A percentile compares a stretch with the other conserved stretches of the same genome.
phyloP scores from a whole-genome alignment of 257 asterid species.

The Lycium barbarum region DNA sequence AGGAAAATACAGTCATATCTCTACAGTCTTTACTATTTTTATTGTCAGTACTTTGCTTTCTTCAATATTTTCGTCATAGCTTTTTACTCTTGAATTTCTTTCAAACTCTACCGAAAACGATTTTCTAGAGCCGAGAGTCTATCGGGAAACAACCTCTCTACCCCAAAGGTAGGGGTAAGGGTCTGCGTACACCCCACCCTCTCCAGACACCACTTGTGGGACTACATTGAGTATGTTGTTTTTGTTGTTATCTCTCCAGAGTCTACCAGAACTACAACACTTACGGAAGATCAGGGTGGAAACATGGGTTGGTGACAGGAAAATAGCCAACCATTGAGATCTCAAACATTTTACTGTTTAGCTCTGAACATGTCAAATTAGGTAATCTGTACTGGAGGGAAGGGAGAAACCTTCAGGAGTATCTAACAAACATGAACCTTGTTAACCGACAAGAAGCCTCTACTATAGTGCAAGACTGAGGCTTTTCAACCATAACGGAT shows the following conservation, averaged over 20 bases:
- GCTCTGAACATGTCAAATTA: not conserved
- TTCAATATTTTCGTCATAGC: too few relatives aligned
- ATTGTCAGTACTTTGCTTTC: too few relatives aligned
- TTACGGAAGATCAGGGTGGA: not conserved
- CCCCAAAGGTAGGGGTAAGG: too few relatives aligned
- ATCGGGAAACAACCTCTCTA: too few relatives aligned
- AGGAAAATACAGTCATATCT: not conserved
- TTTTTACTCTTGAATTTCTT: too few relatives aligned
- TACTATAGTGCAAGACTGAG: not conserved
- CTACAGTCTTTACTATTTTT: not conserved
- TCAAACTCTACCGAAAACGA: too few relatives aligned
- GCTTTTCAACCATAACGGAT: not conserved
- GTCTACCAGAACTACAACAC: not conserved
- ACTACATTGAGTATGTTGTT: too few relatives aligned
- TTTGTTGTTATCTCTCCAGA: not conserved
- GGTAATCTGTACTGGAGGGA: not conserved
- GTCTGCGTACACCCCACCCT: too few relatives aligned
- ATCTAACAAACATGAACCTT: not conserved
- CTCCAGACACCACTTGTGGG: too few relatives aligned
- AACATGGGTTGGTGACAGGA: not conserved
- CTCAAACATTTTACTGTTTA: not conserved
- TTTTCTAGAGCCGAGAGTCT: too few relatives aligned
- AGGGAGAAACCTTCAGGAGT: not conserved
- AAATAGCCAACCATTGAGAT: not conserved
- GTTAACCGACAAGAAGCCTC: not conserved